Evolutionary conservation across 2,329 filamentous ascomycete species (phyloP).

Genomic region (Aspergillus brasiliensis): DNA sequence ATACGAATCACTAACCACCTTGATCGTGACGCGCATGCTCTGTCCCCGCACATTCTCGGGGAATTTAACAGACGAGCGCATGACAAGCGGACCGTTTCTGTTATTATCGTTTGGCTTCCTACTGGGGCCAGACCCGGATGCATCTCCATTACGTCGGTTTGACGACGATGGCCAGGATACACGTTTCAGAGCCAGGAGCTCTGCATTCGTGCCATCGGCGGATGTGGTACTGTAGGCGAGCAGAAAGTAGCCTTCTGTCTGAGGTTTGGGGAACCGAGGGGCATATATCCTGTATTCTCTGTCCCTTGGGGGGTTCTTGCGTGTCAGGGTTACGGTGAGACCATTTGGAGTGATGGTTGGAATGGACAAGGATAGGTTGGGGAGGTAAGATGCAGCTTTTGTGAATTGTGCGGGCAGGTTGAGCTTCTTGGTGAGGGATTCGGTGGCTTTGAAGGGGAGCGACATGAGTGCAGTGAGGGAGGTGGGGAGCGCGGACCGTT

Average conservation of each 20-base stretch:
- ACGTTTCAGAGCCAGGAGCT: slow-evolving; percentile 83
- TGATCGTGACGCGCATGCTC: slow-evolving; percentile 65
- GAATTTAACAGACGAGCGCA: slow-evolving; percentile 37
- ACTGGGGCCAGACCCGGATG: slow-evolving; percentile 15
- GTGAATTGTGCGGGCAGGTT: slow-evolving; percentile 44
- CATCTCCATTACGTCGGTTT: slow-evolving; percentile 16
- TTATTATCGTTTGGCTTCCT: slow-evolving; percentile 17
- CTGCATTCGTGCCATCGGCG: slow-evolving; percentile 58
- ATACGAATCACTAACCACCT: slow-evolving; percentile 85
- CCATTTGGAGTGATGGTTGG: slow-evolving; percentile 63
- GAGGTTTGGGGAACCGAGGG: slow-evolving; percentile 87
- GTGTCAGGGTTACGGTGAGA: slow-evolving; percentile 59
- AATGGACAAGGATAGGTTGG: slow-evolving; percentile 66
- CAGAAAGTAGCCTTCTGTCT: slow-evolving; percentile 92
- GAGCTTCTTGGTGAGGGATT: slow-evolving; percentile 31
- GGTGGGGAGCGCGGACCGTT: slow-evolving; percentile 26
- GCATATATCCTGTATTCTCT: slow-evolving; percentile 77
- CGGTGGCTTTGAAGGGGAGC: slow-evolving; percentile 28
- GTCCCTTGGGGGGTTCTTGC: slow-evolving; percentile 67
- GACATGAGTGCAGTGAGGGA: slow-evolving; percentile 36
- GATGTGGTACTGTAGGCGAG: slow-evolving; percentile 58
- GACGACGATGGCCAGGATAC: slow-evolving; percentile 67
- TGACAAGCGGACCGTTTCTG: slow-evolving; percentile 19
- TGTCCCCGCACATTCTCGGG: slow-evolving; percentile 24
- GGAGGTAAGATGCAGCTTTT: slow-evolving; percentile 67